Evolutionary conservation across 163 green algal species (phyloP).

Genomic region (Scenedesmus sp.): DNA sequence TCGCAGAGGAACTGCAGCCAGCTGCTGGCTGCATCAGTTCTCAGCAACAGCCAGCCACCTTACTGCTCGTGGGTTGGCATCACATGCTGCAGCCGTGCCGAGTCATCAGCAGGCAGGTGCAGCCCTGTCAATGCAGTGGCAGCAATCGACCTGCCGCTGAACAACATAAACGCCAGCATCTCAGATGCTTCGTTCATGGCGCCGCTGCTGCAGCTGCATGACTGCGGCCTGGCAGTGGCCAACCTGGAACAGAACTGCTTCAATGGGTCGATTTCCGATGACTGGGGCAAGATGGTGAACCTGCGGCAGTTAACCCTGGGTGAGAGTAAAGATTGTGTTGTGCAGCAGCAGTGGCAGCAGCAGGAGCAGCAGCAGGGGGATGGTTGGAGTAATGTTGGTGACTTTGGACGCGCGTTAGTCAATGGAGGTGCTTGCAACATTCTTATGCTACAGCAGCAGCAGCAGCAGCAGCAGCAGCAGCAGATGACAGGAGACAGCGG

Average conservation of each 20-base stretch:
- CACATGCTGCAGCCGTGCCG: slow-evolving; percentile 22
- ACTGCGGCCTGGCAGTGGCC: slow-evolving; percentile 31
- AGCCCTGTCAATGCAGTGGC: slow-evolving; percentile 10
- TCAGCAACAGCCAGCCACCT: neutral
- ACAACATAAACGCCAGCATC: slow-evolving; percentile 48
- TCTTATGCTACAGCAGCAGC: too few relatives aligned
- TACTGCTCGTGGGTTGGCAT: slow-evolving; percentile 55
- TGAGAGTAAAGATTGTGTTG: slow-evolving; percentile 6
- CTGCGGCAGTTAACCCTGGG: slow-evolving; percentile 21
- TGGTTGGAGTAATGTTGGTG: too few relatives aligned
- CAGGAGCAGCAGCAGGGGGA: neutral
- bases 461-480: neutral
- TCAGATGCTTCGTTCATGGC: neutral
- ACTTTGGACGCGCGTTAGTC: too few relatives aligned
- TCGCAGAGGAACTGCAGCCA: neutral
- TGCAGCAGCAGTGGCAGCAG: neutral
- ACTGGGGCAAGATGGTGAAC: slow-evolving; percentile 22
- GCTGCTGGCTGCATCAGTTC: neutral
- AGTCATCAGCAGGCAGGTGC: slow-evolving; percentile 29
- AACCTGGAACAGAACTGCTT: slow-evolving; percentile 46
- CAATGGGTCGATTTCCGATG: neutral
- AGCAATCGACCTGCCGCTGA: neutral
- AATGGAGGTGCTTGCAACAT: too few relatives aligned
- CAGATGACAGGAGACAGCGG: too few relatives aligned
- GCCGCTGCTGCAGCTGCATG: slow-evolving; percentile 38